Percentiles rank a stretch among this genome's conserved stretches.
These are phyloP conservation scores for Eucalyptus polybractea DNA, from an alignment of 345 rosid species.

Conservation along the genomic window DNA sequence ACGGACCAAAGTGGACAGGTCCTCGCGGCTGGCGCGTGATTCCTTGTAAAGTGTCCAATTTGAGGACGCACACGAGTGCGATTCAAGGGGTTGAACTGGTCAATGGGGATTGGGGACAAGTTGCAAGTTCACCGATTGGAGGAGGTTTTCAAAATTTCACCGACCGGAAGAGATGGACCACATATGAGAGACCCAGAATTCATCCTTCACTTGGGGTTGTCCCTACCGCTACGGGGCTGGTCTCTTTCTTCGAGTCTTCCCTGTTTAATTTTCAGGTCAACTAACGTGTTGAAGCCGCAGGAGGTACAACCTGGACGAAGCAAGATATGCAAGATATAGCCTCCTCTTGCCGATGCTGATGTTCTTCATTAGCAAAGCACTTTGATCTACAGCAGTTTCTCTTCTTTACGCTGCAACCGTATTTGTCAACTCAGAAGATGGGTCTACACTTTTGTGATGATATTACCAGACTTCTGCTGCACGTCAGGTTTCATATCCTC, in stretches of 20 bases:
- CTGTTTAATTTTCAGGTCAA: neutral
- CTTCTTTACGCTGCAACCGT: neutral
- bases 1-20: neutral
- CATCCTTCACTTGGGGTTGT: neutral
- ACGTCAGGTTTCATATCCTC: neutral
- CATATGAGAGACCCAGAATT: neutral
- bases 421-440: neutral
- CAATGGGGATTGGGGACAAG: neutral
- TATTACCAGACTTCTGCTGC: neutral
- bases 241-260: neutral
- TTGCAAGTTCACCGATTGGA: neutral
- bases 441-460: neutral
- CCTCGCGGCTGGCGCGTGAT: neutral
- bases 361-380: neutral
- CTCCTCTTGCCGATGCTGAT: neutral
- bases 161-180: neutral
- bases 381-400: neutral
- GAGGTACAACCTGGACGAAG: neutral
- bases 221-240: neutral
- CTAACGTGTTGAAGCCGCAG: neutral
- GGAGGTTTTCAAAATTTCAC: neutral
- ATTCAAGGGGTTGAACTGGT: neutral
- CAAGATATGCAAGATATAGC: neutral
- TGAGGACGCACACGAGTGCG: neutral
- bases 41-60: neutral